Evolutionary conservation across 1,284 basidiomycete species (phyloP).

Genomic region (Trametes hirsuta): DNA sequence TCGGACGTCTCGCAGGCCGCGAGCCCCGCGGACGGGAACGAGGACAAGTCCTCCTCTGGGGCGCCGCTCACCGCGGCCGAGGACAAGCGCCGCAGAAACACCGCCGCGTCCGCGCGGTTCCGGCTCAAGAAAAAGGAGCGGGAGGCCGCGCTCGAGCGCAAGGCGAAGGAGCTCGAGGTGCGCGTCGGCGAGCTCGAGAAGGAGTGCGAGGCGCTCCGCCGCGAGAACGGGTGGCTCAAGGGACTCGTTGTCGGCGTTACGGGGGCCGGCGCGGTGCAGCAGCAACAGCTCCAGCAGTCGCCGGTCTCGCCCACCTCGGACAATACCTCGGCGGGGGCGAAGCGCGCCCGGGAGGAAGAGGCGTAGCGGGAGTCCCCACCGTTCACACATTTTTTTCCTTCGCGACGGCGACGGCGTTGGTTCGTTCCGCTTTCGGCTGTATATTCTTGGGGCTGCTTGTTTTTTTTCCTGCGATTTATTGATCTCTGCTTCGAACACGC

Average conservation of each 20-base stretch:
- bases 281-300: conserved; percentile 23
- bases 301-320: conserved; percentile 2
- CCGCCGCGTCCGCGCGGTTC: conserved; percentile 97
- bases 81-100: conserved; percentile 95
- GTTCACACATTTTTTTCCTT: too few relatives aligned
- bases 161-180: conserved; percentile 88
- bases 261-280: conserved; percentile 52
- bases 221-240: conserved; percentile 96
- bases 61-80: conserved; percentile 58
- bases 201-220: conserved; percentile 88
- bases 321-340: conserved; percentile 7
- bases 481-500: conserved; percentile 4
- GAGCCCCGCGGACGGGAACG: conserved; percentile 33
- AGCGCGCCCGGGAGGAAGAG: conserved; percentile 23
- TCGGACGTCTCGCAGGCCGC: conserved; percentile 24
- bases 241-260: conserved; percentile 90
- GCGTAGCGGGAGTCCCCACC: not conserved
- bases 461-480: conserved; percentile 3
- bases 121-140: conserved; percentile 98
- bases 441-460: conserved; percentile 7
- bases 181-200: conserved; percentile 85
- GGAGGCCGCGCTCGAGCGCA: conserved; percentile 89
- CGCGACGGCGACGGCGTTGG: not conserved
- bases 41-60: conserved; percentile 36
- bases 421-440: not conserved